Conservation (phyloP, 1,139 yeast genomes). For the Saccharomyces hybrid region DNA sequence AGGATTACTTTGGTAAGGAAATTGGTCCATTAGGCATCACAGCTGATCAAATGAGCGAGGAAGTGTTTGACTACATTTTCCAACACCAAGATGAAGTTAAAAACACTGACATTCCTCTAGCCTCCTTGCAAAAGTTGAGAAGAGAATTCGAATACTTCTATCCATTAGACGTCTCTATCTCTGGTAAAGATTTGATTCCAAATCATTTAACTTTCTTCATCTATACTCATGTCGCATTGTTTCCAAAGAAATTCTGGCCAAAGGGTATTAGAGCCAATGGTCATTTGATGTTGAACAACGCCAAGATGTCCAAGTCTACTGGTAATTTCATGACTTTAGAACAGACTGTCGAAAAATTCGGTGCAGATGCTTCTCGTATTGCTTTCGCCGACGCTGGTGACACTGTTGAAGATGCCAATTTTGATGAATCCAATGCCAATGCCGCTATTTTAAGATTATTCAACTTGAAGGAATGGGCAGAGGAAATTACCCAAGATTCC, state of each 20-base stretch:
- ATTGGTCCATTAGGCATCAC: conserved; percentile 65
- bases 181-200: conserved; percentile 96
- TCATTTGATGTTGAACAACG: conserved; percentile 88
- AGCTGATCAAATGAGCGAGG: conserved; percentile 88
- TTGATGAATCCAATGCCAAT: conserved; percentile 93
- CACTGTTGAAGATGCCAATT: conserved; percentile 93
- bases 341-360: conserved; percentile 78
- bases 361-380: conserved; percentile 96
- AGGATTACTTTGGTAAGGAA: conserved; percentile 75
- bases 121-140: conserved; percentile 65
- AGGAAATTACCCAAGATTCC: conserved; percentile 48
- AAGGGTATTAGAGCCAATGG: conserved; percentile 92
- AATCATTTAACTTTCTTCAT: conserved; percentile 95
- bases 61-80: conserved; percentile 88
- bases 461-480: conserved; percentile 94
- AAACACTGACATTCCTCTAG: conserved; percentile 52
- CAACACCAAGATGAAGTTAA: conserved; percentile 54
- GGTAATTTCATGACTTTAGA: conserved; percentile 93
- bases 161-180: conserved; percentile 82
- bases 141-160: conserved; percentile 94
- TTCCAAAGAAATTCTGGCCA: conserved; percentile 91
- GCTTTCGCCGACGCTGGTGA: conserved; percentile 99
- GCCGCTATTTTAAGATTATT: conserved; percentile 93
- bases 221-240: conserved; percentile 85
- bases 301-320: conserved; percentile 95